Evolutionary conservation across 345 rosid genomes (phyloP).

Genomic region (Eucalyptus polyanthemos): DNA sequence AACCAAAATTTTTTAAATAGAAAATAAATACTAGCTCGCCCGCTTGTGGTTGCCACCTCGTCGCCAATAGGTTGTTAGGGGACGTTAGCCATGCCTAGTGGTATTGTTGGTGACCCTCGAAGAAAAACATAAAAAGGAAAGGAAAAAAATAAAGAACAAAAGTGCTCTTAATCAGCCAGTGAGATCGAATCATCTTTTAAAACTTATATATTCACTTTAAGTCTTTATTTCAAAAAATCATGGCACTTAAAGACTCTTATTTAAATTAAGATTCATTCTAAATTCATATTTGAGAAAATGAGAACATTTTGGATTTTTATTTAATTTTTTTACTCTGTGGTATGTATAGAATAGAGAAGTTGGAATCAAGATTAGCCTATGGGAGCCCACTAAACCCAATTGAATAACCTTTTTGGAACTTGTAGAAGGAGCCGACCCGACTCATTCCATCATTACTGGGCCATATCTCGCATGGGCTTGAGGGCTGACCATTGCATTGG

Average conservation of each 20-base stretch:
- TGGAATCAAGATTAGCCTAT: neutral
- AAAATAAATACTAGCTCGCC: too few species aligned
- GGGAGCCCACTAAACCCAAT: neutral
- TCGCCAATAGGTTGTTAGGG: too few species aligned
- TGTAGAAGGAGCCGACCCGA: neutral
- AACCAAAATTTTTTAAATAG: fast-evolving
- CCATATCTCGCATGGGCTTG: neutral
- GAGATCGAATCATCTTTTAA: fast-evolving
- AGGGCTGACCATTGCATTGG: neutral
- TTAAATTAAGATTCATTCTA: too few species aligned
- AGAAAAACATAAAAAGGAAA: too few species aligned
- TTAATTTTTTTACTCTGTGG: neutral
- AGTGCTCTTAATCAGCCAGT: fast-evolving
- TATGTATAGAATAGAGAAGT: neutral
- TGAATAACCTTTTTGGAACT: neutral
- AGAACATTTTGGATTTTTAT: fast-evolving
- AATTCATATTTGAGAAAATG: fast-evolving
- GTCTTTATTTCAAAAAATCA: fast-evolving
- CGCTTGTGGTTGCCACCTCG: too few species aligned
- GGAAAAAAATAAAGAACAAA: too few species aligned
- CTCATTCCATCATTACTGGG: neutral
- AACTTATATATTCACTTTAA: too few species aligned
- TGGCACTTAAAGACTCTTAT: too few species aligned
- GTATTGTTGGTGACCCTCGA: too few species aligned
- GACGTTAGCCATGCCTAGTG: too few species aligned